A percentile compares a stretch with the other conserved stretches of the same genome.
These are phyloP conservation scores for Paramecium bursaria DNA, from an alignment of 73 alveolate genomes.

Conservation along the genomic window DNA sequence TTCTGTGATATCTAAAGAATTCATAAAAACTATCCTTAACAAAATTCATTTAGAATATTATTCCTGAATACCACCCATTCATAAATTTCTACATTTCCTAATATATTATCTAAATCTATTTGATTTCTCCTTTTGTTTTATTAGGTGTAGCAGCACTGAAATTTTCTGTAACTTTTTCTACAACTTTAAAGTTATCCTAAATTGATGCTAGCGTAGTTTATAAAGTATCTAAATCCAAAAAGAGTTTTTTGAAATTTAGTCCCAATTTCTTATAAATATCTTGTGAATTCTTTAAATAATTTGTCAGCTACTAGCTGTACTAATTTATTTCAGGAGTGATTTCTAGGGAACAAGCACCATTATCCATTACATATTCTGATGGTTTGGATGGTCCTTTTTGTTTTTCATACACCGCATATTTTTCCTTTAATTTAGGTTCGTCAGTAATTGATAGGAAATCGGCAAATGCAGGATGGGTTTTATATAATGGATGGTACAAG, in stretches of 20 bases:
- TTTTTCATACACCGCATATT: constrained; percentile 7
- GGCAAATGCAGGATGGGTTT: constrained; percentile 46
- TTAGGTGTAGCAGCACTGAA: not conserved
- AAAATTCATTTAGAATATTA: constrained; percentile 5
- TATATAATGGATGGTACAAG: constrained; percentile 50
- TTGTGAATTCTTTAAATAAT: constrained; percentile 29
- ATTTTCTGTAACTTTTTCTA: constrained; percentile 36
- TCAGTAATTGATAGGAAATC: constrained; percentile 23
- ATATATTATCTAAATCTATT: constrained; percentile 15
- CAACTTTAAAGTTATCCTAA: constrained; percentile 1
- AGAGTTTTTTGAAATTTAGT: constrained; percentile 13
- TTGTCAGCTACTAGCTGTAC: not conserved
- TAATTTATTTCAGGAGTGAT: constrained; percentile 1
- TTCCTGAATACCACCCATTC: constrained; percentile 48
- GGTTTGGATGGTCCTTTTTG: constrained; percentile 40
- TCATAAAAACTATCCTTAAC: constrained; percentile 58
- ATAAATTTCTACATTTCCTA: constrained; percentile 43
- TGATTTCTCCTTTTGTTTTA: constrained; percentile 41
- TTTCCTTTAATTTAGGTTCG: constrained; percentile 37
- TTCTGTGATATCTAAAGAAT: constrained; percentile 61
- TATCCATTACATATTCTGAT: constrained; percentile 53
- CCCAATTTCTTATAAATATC: constrained; percentile 37
- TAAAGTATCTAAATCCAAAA: not conserved
- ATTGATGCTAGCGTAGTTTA: not conserved
- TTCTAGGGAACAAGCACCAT: constrained; percentile 51